These are phyloP conservation scores for Saccharomycopsis fermentans DNA, from an alignment of 805 yeast species.

Conservation along the genomic window DNA sequence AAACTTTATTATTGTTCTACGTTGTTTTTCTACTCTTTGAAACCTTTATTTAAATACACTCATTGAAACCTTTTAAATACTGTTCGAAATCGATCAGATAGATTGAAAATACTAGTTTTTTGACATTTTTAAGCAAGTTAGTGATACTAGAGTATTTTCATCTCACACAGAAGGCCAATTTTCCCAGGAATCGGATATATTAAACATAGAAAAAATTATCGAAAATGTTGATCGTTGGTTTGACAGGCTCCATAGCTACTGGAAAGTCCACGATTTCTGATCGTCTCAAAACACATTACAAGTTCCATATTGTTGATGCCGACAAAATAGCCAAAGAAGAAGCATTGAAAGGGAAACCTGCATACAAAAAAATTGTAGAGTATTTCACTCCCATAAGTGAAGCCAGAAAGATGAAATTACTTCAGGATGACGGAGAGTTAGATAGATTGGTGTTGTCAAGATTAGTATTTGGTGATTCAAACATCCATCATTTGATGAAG, in stretches of 20 bases:
- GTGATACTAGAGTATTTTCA: background rate
- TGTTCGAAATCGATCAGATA: too few relatives aligned
- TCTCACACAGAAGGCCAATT: background rate
- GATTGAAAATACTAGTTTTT: too few relatives aligned
- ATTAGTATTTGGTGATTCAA: slow-evolving; percentile 52
- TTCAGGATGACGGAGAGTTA: slow-evolving; percentile 35
- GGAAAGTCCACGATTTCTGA: slow-evolving; percentile 89
- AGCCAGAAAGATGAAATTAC: slow-evolving; percentile 17
- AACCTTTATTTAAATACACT: background rate
- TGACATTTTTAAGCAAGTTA: too few relatives aligned
- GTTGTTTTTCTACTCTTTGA: background rate
- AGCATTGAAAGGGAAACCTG: slow-evolving; percentile 69
- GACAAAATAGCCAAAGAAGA: slow-evolving; percentile 81
- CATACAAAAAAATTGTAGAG: slow-evolving; percentile 53
- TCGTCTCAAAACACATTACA: slow-evolving; percentile 39
- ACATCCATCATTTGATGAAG: slow-evolving; percentile 43
- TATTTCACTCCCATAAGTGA: slow-evolving; percentile 34
- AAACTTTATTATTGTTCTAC: background rate
- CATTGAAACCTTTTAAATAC: background rate
- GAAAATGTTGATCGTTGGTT: slow-evolving; percentile 76
- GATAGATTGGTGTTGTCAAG: slow-evolving; percentile 71
- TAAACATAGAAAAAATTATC: background rate
- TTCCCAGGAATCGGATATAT: too few relatives aligned
- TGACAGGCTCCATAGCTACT: slow-evolving; percentile 97
- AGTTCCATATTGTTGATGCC: slow-evolving; percentile 70